These are phyloP conservation scores for Aurantiochytrium sp. DNA, from an alignment of 108 stramenopile species.

Conservation along the genomic window DNA sequence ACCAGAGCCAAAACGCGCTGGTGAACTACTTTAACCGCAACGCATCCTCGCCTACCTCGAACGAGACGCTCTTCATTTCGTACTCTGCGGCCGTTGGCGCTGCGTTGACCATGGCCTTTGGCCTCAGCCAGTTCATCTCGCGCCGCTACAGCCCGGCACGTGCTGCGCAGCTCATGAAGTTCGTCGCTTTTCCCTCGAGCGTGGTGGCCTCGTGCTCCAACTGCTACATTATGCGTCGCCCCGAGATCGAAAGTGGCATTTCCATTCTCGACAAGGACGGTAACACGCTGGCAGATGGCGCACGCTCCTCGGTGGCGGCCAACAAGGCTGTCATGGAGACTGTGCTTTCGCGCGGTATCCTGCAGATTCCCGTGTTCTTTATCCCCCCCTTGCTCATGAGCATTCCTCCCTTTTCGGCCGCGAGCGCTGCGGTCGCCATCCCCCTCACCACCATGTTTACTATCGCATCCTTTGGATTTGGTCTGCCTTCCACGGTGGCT, in stretches of 20 bases:
- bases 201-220: conserved; percentile 69
- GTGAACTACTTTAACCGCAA: conserved; percentile 79
- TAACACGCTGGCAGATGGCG: conserved; percentile 35
- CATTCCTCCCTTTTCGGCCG: conserved; percentile 21
- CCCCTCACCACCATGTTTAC: conserved; percentile 70
- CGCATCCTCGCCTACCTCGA: conserved; percentile 51
- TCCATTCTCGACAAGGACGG: conserved; percentile 51
- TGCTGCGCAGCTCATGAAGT: conserved; percentile 62
- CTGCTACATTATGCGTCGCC: conserved; percentile 74
- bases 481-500: conserved; percentile 69
- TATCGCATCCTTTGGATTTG: conserved; percentile 65
- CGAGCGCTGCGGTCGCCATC: conserved; percentile 51
- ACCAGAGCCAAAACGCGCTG: conserved; percentile 78
- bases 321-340: conserved; percentile 65
- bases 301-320: conserved; percentile 58
- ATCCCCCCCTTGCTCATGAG: conserved; percentile 61
- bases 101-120: conserved; percentile 69
- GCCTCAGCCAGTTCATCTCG: conserved; percentile 57
- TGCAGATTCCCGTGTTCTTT: conserved; percentile 75
- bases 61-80: conserved; percentile 58
- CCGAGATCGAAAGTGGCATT: conserved; percentile 69
- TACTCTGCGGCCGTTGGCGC: conserved; percentile 72
- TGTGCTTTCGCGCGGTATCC: conserved; percentile 59
- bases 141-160: conserved; percentile 44
- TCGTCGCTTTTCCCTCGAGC: conserved; percentile 70